Evolutionary conservation across 2,329 filamentous ascomycete genomes (phyloP).

Genomic region (Paracoccidioides lutzii): DNA sequence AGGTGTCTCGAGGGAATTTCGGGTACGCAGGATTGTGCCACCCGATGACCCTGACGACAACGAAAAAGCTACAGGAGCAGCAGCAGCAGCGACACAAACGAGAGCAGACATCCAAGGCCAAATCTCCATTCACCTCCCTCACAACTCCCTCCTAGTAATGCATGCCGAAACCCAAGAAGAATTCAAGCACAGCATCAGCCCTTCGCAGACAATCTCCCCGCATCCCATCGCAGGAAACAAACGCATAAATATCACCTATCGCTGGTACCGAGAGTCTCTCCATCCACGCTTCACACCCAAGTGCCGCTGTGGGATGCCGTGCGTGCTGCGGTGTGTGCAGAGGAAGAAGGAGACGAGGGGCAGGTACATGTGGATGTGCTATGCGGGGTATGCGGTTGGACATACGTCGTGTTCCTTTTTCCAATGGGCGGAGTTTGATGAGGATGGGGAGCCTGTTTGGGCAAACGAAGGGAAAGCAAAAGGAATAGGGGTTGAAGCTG

Average conservation of each 20-base stretch:
- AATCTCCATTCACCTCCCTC: constrained; percentile 83
- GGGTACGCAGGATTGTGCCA: constrained; percentile 63
- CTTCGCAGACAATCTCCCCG: constrained; percentile 63
- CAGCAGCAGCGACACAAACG: constrained; percentile 6
- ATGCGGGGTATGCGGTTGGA: constrained; percentile 42
- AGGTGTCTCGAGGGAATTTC: constrained; percentile 86
- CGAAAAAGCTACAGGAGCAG: constrained; percentile 12
- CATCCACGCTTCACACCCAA: constrained; percentile 66
- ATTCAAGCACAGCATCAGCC: constrained; percentile 82
- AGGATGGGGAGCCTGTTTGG: constrained; percentile 71
- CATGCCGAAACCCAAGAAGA: constrained; percentile 96
- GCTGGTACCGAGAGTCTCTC: constrained; percentile 65
- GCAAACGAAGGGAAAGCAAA: constrained; percentile 9
- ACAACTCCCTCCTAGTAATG: constrained; percentile 91
- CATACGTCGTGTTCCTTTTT: constrained; percentile 60
- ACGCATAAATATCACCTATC: constrained; percentile 88
- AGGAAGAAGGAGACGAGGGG: constrained; percentile 63
- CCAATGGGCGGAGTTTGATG: constrained; percentile 73
- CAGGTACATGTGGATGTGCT: constrained; percentile 88
- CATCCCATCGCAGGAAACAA: constrained; percentile 70
- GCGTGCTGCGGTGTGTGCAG: constrained; percentile 64
- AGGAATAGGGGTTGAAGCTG: constrained; percentile 7
- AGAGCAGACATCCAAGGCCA: constrained; percentile 60
- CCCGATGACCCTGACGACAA: constrained; percentile 37
- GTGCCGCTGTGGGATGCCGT: constrained; percentile 61